A percentile compares a stretch with the other conserved stretches of the same genome.
Evolutionary conservation across 1,284 basidiomycete genomes (phyloP).

Genomic region (Naganishia cerealis): DNA sequence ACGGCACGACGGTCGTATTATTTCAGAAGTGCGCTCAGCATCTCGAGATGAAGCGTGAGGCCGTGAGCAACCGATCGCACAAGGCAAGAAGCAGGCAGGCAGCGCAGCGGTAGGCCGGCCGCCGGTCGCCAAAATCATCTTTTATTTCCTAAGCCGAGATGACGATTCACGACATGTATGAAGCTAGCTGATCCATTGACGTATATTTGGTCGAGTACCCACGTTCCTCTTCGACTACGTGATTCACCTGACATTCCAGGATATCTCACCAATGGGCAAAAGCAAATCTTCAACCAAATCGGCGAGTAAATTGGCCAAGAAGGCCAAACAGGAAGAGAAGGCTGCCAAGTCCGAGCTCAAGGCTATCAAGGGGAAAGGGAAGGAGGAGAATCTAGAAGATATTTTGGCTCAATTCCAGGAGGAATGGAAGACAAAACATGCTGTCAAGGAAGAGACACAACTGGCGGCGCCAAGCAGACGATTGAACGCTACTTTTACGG

Average conservation of each 20-base stretch:
- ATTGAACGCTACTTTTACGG: slow-evolving; percentile 33
- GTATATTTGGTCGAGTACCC: not conserved
- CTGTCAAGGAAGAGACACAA: slow-evolving; percentile 34
- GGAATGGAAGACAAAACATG: slow-evolving; percentile 33
- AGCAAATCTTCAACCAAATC: slow-evolving; percentile 22
- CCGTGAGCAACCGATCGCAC: no score
- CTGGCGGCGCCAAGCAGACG: slow-evolving; percentile 28
- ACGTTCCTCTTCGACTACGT: not conserved
- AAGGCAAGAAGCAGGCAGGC: no score
- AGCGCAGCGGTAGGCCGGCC: no score
- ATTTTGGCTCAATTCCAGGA: slow-evolving; percentile 34
- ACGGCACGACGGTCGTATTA: no score
- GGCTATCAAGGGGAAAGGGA: slow-evolving; percentile 32
- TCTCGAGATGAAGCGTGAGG: no score
- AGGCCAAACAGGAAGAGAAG: slow-evolving; percentile 25
- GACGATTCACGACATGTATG: no score
- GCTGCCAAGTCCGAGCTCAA: slow-evolving; percentile 34
- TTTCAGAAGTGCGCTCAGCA: no score
- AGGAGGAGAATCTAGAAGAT: slow-evolving; percentile 33
- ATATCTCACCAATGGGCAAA: slow-evolving; percentile 3
- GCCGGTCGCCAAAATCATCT: no score
- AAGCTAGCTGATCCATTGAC: no score
- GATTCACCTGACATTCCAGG: not conserved
- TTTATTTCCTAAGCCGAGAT: no score
- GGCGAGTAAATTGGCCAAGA: slow-evolving; percentile 25